Evolutionary conservation across 768 basidiomycete genomes (phyloP), one percentile per base, ranked within the genome.

Genomic region (Rhodosporidiobolus odoratus): DNA sequence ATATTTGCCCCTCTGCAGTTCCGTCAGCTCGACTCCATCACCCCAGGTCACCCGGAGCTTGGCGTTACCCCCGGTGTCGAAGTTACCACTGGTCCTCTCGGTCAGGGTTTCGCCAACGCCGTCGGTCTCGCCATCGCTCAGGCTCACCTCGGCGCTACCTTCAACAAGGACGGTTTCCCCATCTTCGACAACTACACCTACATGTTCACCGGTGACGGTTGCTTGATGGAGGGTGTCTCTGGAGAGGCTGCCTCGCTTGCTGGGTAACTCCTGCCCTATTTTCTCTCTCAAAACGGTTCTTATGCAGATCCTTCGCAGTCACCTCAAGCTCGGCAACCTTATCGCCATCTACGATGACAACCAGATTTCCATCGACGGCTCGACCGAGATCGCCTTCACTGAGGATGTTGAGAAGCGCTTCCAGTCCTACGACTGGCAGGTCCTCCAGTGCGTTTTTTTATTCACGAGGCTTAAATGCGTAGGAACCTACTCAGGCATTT

Each of bases 221-320:
- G 94, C 82, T 84, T 97, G 63, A 93, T 94, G 89, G 94, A 97
- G 81, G 94, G 94, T 84, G 88, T 97, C 75, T 85, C 92, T n/a
- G 85, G 85, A 72, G 94, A 97, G 80, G 92, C 94, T 48, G 89
- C 89, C 69, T 91, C 89, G 77, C 85, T 96, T 73, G 93, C 92
- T 70, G 94, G 93, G 79, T 79, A 43, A 17, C 17, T 58, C 47
- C 54, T 54, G 48, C 37, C 21, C 54, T 56, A 13, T 17, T 56
- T 23, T 19, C 30, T 30, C 37, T 27, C 41, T 43, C 27, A 2
- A 13, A n/a, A n/a, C n/a, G n/a, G n/a, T n/a, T 30, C 43, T 47
- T 10, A 5, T 19, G 4, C 1, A 8, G 4, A 0, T 15, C 23
- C 4, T 32, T 30, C 23, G 38, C 72, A 80, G 80, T 72, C 94